A percentile compares a stretch with the other conserved stretches of the same genome.
These are phyloP conservation scores for Podaxis sp. DNA, from an alignment of 768 basidiomycete genomes.

Conservation along the genomic window DNA sequence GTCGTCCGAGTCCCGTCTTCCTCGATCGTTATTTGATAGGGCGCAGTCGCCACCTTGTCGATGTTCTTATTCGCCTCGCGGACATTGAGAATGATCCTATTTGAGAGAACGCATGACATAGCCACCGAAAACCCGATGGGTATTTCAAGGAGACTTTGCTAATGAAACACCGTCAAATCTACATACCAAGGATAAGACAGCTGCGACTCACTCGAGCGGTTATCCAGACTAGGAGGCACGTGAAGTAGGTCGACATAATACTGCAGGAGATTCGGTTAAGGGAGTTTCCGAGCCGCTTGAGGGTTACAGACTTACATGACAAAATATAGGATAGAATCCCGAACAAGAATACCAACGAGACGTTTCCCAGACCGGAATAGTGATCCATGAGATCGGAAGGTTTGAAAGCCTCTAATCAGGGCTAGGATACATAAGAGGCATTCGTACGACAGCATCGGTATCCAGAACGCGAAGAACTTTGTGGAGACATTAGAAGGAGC, in stretches of 20 bases:
- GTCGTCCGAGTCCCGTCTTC: conserved; percentile 17
- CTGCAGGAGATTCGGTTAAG: conserved; percentile 28
- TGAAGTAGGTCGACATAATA: conserved; percentile 55
- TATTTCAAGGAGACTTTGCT: conserved; percentile 46
- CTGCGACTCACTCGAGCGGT: conserved; percentile 31
- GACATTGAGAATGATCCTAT: conserved; percentile 56
- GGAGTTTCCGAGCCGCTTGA: background rate
- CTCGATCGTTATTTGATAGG: conserved; percentile 11
- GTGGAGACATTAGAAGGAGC: conserved; percentile 35
- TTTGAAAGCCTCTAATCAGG: conserved; percentile 48
- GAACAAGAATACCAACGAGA: conserved; percentile 49
- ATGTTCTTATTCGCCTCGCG: conserved; percentile 38
- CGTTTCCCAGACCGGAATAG: conserved; percentile 41
- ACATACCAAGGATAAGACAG: background rate
- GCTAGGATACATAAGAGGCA: conserved; percentile 51
- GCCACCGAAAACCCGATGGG: conserved; percentile 60
- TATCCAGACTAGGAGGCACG: conserved; percentile 45
- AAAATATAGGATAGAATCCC: conserved; percentile 59
- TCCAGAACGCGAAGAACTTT: conserved; percentile 58
- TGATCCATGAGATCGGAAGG: conserved; percentile 35
- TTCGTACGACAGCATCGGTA: conserved; percentile 58
- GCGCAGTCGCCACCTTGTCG: conserved; percentile 9
- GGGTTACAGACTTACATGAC: conserved; percentile 41
- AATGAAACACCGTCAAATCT: background rate
- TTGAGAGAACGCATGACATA: conserved; percentile 58